phyloP scores from a whole-genome alignment of 305 asterid genomes.

The Fraxinus greggii region DNA sequence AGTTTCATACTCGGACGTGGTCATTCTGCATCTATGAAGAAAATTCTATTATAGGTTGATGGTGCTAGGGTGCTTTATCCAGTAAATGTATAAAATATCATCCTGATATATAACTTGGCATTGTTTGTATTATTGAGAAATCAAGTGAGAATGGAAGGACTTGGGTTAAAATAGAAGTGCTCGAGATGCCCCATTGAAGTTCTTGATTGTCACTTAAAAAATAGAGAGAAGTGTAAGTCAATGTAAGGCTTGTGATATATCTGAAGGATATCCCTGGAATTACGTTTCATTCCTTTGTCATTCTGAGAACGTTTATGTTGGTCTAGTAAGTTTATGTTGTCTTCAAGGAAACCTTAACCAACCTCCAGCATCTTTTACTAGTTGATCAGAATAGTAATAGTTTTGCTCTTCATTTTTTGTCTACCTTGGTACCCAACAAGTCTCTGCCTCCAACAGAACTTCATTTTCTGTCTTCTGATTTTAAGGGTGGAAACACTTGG shows the following conservation, averaged over 20 bases:
- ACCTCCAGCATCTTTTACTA: neutral
- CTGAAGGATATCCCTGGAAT: neutral
- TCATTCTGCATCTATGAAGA: neutral
- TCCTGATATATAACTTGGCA: neutral
- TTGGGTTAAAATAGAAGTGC: neutral
- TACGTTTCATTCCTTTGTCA: neutral
- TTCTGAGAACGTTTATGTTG: neutral
- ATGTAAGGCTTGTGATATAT: constrained; percentile 2
- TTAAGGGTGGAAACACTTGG: neutral
- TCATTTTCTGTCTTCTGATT: neutral
- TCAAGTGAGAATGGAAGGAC: neutral
- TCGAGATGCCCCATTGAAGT: neutral
- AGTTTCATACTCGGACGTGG: neutral
- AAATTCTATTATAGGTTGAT: neutral
- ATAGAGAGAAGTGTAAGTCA: neutral
- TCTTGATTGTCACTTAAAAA: neutral
- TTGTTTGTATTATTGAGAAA: neutral
- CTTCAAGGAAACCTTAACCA: neutral
- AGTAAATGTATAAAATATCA: neutral
- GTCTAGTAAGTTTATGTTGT: neutral
- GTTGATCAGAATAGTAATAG: neutral
- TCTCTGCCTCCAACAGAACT: neutral
- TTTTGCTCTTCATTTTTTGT: neutral
- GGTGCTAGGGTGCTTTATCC: neutral
- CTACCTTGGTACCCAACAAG: neutral